Evolutionary conservation across 2,329 filamentous ascomycete species (phyloP).

Genomic region (Aquanectria penicillioides): DNA sequence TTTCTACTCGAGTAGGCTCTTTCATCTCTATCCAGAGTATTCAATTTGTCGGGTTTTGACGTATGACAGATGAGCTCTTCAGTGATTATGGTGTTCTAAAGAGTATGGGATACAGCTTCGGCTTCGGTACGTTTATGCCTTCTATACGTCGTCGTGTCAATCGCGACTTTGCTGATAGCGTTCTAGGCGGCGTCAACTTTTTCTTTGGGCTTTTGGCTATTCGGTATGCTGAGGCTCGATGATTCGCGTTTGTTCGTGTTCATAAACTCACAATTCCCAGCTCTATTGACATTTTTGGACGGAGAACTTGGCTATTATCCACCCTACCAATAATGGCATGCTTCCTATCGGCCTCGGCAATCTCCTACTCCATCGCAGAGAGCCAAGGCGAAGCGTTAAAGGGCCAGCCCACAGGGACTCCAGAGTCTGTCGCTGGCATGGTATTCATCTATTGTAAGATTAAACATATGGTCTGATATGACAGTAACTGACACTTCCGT

Average conservation of each 20-base stretch:
- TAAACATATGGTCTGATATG: fast-evolving
- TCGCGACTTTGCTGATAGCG: background rate
- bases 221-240: background rate
- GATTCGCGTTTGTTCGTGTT: background rate
- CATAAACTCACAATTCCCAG: constrained; percentile 13
- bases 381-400: background rate
- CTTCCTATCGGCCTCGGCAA: constrained; percentile 27
- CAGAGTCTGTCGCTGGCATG: constrained; percentile 9
- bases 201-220: constrained; percentile 51
- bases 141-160: too few relatives aligned
- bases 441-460: constrained; percentile 28
- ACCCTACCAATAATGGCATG: constrained; percentile 54
- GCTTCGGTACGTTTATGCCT: constrained; percentile 39
- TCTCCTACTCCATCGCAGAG: constrained; percentile 22
- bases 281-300: constrained; percentile 49
- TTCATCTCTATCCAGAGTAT: too few relatives aligned
- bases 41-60: background rate
- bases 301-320: constrained; percentile 54
- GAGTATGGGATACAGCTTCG: constrained; percentile 36
- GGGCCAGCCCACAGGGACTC: background rate
- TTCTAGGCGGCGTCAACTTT: constrained; percentile 48
- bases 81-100: constrained; percentile 29
- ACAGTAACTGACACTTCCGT: background rate
- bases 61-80: constrained; percentile 23
- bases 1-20: constrained; percentile 53